These are phyloP conservation scores for Pezicula rhizophila DNA, from an alignment of 2,329 filamentous ascomycete species.

Conservation along the genomic window DNA sequence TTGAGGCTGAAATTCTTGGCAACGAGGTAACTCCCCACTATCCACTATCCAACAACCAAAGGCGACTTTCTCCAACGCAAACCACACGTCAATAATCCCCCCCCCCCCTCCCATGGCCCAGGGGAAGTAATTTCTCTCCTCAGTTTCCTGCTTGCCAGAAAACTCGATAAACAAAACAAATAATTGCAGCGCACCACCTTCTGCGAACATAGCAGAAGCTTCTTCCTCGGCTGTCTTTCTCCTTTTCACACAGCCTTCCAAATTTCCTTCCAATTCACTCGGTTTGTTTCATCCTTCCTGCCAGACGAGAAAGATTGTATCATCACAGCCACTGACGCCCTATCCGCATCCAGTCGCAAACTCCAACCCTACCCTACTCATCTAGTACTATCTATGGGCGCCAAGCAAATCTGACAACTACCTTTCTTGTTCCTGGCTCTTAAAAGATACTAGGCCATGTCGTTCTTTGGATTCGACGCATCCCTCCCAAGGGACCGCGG, in stretches of 20 bases:
- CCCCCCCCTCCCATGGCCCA: no score
- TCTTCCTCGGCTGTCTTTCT: no score
- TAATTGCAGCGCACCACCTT: no score
- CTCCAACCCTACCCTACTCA: background rate
- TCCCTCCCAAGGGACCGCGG: conserved; percentile 55
- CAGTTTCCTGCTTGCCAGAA: no score
- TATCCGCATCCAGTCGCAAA: background rate
- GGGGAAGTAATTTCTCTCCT: no score
- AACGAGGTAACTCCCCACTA: no score
- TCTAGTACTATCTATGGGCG: conserved; percentile 2
- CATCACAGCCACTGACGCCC: background rate
- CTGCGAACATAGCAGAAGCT: no score
- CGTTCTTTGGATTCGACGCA: conserved; percentile 86
- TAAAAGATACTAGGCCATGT: conserved; percentile 49
- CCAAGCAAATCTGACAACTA: background rate
- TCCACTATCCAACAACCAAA: no score
- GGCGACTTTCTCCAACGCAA: no score
- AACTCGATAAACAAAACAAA: no score
- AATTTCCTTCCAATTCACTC: background rate
- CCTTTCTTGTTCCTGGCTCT: background rate
- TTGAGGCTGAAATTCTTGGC: no score
- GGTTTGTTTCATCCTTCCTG: background rate
- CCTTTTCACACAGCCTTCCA: background rate
- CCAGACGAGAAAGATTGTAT: background rate
- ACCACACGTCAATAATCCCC: no score